phyloP scores from a whole-genome alignment of 805 yeast genomes.

The Tetrapisispora nanseiensis region DNA sequence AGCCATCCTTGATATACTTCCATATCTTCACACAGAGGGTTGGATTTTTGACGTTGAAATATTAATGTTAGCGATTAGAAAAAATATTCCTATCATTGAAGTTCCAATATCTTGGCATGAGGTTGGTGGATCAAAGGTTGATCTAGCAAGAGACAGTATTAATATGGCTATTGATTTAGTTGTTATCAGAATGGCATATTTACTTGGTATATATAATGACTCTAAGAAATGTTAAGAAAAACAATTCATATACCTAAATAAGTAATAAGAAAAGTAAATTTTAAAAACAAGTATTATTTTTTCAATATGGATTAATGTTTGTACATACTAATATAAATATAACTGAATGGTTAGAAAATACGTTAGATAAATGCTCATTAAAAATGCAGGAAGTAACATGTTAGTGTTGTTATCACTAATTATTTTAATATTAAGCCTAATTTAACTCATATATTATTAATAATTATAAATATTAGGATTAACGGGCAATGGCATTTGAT shows the following conservation, averaged over 20 bases:
- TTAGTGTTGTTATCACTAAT: too few relatives aligned
- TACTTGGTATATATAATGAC: slow-evolving; percentile 67
- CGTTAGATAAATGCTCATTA: background rate
- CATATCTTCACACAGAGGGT: slow-evolving; percentile 89
- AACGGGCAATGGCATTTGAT: background rate
- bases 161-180: slow-evolving; percentile 91
- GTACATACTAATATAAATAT: background rate
- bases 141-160: slow-evolving; percentile 79
- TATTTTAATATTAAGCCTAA: background rate
- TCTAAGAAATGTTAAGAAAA: slow-evolving; percentile 2
- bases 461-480: background rate
- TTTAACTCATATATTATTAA: background rate
- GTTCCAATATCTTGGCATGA: slow-evolving; percentile 94
- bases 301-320: background rate
- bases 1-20: slow-evolving; percentile 61
- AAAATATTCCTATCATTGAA: slow-evolving; percentile 58
- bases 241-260: background rate
- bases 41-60: slow-evolving; percentile 98
- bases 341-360: background rate
- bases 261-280: background rate
- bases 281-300: too few relatives aligned
- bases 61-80: slow-evolving; percentile 66
- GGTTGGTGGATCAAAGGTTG: slow-evolving; percentile 90
- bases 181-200: slow-evolving; percentile 79
- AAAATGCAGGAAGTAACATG: background rate